These are phyloP conservation scores for Primulina eburnea DNA, from an alignment of 257 asterid species.

Conservation along the genomic window DNA sequence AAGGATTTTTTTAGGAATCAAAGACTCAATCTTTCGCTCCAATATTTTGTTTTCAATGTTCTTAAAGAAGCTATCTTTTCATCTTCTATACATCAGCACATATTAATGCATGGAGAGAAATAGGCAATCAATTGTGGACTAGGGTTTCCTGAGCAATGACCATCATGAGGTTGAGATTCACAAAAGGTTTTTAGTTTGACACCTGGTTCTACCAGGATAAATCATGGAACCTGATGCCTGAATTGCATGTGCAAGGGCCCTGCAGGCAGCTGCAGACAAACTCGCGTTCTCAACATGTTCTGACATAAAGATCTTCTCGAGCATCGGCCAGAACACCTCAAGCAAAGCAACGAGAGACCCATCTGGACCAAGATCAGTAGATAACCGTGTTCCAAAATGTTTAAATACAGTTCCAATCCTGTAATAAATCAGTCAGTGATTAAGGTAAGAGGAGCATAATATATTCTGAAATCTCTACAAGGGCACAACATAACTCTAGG, in stretches of 20 bases:
- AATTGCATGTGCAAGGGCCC: constrained; percentile 79
- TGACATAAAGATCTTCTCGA: constrained; percentile 62
- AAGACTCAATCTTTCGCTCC: neutral
- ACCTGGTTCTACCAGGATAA: constrained; percentile 21
- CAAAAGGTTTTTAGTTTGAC: constrained; percentile 16
- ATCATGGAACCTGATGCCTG: constrained; percentile 64
- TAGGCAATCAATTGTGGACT: constrained; percentile 17
- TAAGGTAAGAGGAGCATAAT: constrained; percentile 14
- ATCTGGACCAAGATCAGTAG: constrained; percentile 44
- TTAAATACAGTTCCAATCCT: constrained; percentile 76
- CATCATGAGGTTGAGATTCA: constrained; percentile 15
- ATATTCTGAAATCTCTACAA: constrained; percentile 9
- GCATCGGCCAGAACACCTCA: constrained; percentile 80
- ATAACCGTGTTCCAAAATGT: constrained; percentile 48
- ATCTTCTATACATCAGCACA: neutral
- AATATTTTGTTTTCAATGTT: constrained; percentile 1
- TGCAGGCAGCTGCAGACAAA: constrained; percentile 81
- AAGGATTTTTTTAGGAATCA: constrained; percentile 2
- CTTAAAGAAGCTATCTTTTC: constrained; percentile 3
- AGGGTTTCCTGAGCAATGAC: neutral
- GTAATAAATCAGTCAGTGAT: constrained; percentile 33
- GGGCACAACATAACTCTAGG: constrained; percentile 8
- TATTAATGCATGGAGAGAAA: constrained; percentile 13
- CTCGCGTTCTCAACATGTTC: constrained; percentile 58
- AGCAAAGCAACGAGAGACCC: constrained; percentile 52